These are phyloP conservation scores for Sphaerosporella brunnea DNA, from an alignment of 495 filamentous ascomycete species.

Conservation along the genomic window DNA sequence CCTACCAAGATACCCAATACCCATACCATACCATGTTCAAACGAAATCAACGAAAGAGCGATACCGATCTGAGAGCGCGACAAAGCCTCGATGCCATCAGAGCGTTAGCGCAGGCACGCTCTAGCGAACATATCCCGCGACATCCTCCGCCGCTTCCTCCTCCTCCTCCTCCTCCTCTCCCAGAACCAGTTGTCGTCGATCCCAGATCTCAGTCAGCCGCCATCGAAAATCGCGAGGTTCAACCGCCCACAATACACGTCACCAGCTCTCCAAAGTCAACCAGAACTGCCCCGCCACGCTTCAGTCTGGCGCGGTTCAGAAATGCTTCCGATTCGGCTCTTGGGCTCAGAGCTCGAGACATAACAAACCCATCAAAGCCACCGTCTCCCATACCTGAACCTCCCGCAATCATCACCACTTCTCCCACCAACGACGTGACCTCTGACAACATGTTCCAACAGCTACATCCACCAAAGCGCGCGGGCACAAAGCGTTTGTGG, in stretches of 20 bases:
- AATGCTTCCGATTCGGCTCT: conserved; percentile 90
- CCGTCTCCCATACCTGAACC: conserved; percentile 17
- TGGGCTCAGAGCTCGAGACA: conserved; percentile 56
- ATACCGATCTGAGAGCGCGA: conserved; percentile 22
- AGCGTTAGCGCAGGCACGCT: conserved; percentile 24
- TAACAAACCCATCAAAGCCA: too few relatives aligned
- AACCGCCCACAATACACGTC: conserved; percentile 8
- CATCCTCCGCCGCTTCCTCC: too few relatives aligned
- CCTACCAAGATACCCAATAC: too few relatives aligned
- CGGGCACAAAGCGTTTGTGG: conserved; percentile 21
- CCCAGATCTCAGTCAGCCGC: background rate
- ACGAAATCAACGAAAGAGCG: conserved; percentile 23
- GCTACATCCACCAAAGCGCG: conserved; percentile 10
- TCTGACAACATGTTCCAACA: conserved; percentile 2
- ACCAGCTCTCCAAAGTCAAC: conserved; percentile 4
- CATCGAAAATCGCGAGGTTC: background rate
- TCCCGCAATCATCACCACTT: conserved; percentile 86
- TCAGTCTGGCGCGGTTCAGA: conserved; percentile 77
- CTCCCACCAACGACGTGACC: conserved; percentile 54
- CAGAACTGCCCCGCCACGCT: conserved; percentile 36
- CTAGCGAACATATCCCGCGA: conserved; percentile 30
- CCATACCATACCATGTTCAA: conserved; percentile 27
- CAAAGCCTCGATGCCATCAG: conserved; percentile 22
- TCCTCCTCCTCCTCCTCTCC: too few relatives aligned
- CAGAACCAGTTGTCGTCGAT: background rate